phyloP scores from a whole-genome alignment of 2,329 filamentous ascomycete species.

The Tolypocladium amazonense region DNA sequence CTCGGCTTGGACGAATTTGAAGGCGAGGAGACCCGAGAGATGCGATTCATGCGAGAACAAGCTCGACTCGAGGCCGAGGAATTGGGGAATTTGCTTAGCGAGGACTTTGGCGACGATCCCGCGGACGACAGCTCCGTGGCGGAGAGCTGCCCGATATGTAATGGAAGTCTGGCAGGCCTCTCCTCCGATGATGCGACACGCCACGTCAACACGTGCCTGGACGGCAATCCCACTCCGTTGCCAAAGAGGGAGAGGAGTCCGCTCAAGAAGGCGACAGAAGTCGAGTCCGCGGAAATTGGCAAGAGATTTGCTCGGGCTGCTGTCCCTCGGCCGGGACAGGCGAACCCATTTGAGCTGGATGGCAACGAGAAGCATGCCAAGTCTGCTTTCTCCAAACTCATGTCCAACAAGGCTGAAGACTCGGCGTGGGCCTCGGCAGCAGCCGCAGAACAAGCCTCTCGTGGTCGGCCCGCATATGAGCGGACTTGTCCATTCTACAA shows the following conservation, averaged over 20 bases:
- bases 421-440: constrained; percentile 83
- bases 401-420: constrained; percentile 87
- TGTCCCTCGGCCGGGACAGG: constrained; percentile 68
- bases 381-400: constrained; percentile 85
- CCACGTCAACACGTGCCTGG: constrained; percentile 89
- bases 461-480: constrained; percentile 77
- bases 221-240: constrained; percentile 61
- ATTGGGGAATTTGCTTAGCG: constrained; percentile 26
- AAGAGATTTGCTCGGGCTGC: constrained; percentile 57
- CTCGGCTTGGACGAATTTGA: constrained; percentile 39
- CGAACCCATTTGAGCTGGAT: constrained; percentile 60
- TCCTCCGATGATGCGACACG: constrained; percentile 58
- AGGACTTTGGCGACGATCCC: constrained; percentile 22
- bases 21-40: constrained; percentile 56
- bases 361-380: constrained; percentile 23
- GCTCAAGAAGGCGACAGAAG: constrained; percentile 10
- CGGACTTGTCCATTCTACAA: constrained; percentile 98
- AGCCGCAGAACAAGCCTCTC: constrained; percentile 63
- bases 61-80: constrained; percentile 53
- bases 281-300: constrained; percentile 29
- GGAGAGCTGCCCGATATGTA: constrained; percentile 67
- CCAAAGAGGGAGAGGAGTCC: constrained; percentile 16
- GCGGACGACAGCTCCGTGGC: constrained; percentile 19
- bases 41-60: constrained; percentile 68
- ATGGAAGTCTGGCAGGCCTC: constrained; percentile 47